Evolutionary conservation across 768 basidiomycete genomes (phyloP).

Genomic region (Suillus cothurnatus): DNA sequence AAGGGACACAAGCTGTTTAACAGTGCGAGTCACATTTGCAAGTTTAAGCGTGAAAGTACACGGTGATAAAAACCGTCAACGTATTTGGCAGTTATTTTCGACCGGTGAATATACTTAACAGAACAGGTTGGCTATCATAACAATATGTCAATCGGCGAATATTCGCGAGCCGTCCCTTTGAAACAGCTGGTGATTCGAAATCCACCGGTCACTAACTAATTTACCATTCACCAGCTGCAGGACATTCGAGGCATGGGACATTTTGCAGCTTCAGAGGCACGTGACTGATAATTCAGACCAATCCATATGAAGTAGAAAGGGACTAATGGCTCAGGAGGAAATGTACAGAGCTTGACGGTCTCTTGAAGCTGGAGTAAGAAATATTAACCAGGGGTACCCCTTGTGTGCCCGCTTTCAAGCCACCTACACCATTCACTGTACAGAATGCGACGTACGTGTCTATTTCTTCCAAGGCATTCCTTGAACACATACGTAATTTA

Average conservation of each 20-base stretch:
- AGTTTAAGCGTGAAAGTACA: too few relatives aligned
- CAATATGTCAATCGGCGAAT: too few relatives aligned
- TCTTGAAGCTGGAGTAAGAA: slow-evolving; percentile 67
- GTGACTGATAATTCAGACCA: slow-evolving; percentile 18
- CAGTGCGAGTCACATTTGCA: too few relatives aligned
- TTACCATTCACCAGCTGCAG: neutral
- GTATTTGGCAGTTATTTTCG: too few relatives aligned
- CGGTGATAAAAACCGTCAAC: too few relatives aligned
- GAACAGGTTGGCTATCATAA: too few relatives aligned
- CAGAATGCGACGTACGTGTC: slow-evolving; percentile 97
- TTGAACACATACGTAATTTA: slow-evolving; percentile 95
- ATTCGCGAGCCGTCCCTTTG: too few relatives aligned
- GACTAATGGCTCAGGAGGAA: slow-evolving; percentile 15
- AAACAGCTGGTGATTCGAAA: too few relatives aligned
- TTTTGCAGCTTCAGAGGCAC: neutral
- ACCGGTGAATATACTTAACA: too few relatives aligned
- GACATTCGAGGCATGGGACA: neutral
- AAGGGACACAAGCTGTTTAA: too few relatives aligned
- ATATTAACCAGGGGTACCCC: slow-evolving; percentile 35
- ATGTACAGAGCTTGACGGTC: slow-evolving; percentile 57
- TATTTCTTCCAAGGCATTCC: slow-evolving; percentile 90
- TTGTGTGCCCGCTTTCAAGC: slow-evolving; percentile 44
- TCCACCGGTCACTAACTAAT: neutral
- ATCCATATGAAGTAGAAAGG: slow-evolving; percentile 23
- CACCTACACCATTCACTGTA: slow-evolving; percentile 95